Evolutionary conservation across 2,329 filamentous ascomycete species (phyloP).

Genomic region (Monosporascus sp.): DNA sequence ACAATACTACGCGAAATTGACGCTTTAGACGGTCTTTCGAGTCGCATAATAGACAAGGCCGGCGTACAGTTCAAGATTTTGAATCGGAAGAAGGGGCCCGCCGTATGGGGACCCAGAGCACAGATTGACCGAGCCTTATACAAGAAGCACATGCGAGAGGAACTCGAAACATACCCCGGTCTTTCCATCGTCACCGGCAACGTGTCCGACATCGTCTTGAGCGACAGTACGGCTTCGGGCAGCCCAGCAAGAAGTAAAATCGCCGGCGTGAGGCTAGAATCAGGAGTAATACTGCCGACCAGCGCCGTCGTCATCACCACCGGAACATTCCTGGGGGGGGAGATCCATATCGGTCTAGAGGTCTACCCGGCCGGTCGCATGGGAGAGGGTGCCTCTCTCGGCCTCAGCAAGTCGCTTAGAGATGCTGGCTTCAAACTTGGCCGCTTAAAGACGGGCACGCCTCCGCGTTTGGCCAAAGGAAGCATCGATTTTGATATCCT

Average conservation of each 20-base stretch:
- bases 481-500: constrained; percentile 75
- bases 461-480: constrained; percentile 74
- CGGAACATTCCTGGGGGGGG: constrained; percentile 88
- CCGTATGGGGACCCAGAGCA: constrained; percentile 93
- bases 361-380: constrained; percentile 83
- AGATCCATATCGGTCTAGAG: constrained; percentile 91
- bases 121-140: constrained; percentile 93
- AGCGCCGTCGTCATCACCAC: constrained; percentile 89
- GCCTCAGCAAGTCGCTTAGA: constrained; percentile 81
- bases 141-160: constrained; percentile 83
- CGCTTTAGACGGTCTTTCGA: constrained; percentile 84
- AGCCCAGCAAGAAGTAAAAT: constrained; percentile 61
- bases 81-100: constrained; percentile 85
- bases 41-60: constrained; percentile 85
- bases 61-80: constrained; percentile 90
- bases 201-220: constrained; percentile 84
- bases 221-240: constrained; percentile 44
- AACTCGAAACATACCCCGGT: constrained; percentile 72
- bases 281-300: constrained; percentile 76
- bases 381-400: constrained; percentile 89
- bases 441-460: constrained; percentile 91
- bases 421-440: constrained; percentile 88
- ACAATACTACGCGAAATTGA: constrained; percentile 95
- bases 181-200: constrained; percentile 78
- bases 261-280: constrained; percentile 78